Evolutionary conservation across 1,139 yeast species (phyloP), one percentile per base, ranked within the genome.

Genomic region (Lodderomyces beijingensis): DNA sequence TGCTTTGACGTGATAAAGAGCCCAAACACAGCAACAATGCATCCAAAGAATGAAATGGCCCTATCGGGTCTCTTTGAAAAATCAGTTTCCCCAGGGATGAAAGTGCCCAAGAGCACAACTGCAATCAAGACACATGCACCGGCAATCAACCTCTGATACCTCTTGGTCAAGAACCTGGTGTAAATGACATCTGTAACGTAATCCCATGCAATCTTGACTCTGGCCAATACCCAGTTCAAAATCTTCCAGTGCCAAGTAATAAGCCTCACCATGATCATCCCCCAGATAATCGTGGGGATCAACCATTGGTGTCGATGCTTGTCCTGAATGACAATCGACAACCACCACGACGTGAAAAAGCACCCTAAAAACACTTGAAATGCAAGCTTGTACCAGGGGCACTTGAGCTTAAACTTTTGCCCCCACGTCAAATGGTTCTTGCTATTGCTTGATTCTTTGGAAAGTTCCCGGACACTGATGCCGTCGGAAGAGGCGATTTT

Each of bases 291-390:
- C 4, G 83, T 77, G 21, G 84, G 85, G 46, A 78, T 75, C 47
- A 78, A 68, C 84, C 85, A 78, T 44, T 68, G 49, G 45, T 55
- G 74, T 43, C 83, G 62, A 33, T 70, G 73, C 43, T 65, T 64
- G 4, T 66, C 51, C 50, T 77, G 84, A 36, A 67, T 70, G 18
- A 78, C 37, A 34, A 78, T 74, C 10, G 81, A 70, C 24, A 77
- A 50, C 83, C 83, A 78, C 84, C 84, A 78, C 3, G 79, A 68
- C 4, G 84, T 77, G 62, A 77, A 77, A 43, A 78, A 72, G 27
- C 59, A 51, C 1, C 68, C 73, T 22, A 55, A 38, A 25, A 69
- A 48, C 9, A 64, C 35, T 36, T 62, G 62, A 20, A 57, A 35
- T 2, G 53, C 52, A 8, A 58, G 31, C 30, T 39, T 53, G 25